Evolutionary conservation across 345 rosid species (phyloP), one percentile per base, ranked within the genome.

Genomic region (Pistacia vera): DNA sequence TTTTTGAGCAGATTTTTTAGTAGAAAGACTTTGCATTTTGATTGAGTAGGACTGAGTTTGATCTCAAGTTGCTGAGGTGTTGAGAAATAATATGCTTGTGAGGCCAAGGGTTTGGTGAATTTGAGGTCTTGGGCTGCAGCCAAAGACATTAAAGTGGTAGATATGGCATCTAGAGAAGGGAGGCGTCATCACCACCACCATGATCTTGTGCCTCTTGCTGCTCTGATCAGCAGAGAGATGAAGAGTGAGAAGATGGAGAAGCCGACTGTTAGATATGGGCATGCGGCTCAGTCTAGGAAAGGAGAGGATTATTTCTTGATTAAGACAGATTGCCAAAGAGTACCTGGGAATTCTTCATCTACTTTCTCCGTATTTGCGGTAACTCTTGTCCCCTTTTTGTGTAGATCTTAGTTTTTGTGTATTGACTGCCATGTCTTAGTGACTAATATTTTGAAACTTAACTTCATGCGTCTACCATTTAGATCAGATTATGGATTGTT

Each of bases 241-340:
- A 89, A 58, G 66, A 87, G 63, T 63, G 97, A 92, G 84, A 95
- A 88, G 84, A 79, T 93, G 89, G 97, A 91, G 88, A 92, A 86
- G 81, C 97, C 98, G 14, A 82, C 82, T 74, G 78, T 95, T 54
- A 83, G 86, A 76, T 86, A 59, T 55, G 95, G 97, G 3, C 85
- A 83, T 11, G 94, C 97, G 10, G 95, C 93, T 76, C 98, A 90
- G 81, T 88, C 95, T 77, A 90, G 85, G 74, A 95, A 95, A 83
- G 97, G 97, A 67, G 98, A 92, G 80, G 98, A 95, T 84, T 91
- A 87, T 77, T 84, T 88, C 84, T 85, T 91, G 76, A 81, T 91
- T 56, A 92, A 91, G 78, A 86, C 83, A 7, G 94, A 92, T 77
- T 90, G 88, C 81, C 86, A 83, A 48, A 77, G 97, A 71, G 83